Conservation (phyloP, 495 filamentous ascomycete genomes). For the Paragyromitra xinjiangensis region DNA sequence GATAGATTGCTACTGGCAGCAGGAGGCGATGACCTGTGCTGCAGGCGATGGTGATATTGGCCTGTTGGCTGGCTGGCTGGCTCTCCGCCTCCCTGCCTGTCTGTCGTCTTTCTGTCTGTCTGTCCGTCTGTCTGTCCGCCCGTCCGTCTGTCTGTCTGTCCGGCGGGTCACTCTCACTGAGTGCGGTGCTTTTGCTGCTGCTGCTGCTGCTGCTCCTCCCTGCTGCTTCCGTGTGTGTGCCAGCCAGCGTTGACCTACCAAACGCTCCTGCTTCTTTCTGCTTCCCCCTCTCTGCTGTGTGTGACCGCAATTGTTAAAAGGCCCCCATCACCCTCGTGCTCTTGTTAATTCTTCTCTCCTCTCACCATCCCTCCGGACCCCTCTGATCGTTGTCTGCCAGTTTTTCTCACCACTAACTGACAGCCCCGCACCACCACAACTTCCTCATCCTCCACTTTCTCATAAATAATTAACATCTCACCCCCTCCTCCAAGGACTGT, state of each 20-base stretch:
- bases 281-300: slow-evolving; percentile 23
- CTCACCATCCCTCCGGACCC: slow-evolving; percentile 34
- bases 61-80: neutral
- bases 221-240: neutral
- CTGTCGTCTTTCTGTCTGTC: neutral
- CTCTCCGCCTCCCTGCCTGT: neutral
- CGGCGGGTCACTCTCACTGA: slow-evolving; percentile 2
- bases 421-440: slow-evolving; percentile 30
- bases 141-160: no score
- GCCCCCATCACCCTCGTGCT: slow-evolving; percentile 52
- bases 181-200: slow-evolving; percentile 23
- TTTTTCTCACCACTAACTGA: slow-evolving; percentile 27
- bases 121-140: no score
- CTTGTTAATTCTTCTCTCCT: slow-evolving; percentile 30
- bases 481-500: neutral
- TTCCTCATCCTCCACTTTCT: neutral
- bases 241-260: slow-evolving; percentile 42
- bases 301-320: slow-evolving; percentile 53
- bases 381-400: slow-evolving; percentile 39
- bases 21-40: slow-evolving; percentile 26
- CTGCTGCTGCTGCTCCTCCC: slow-evolving; percentile 19
- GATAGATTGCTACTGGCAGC: slow-evolving; percentile 27
- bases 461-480: neutral
- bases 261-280: slow-evolving; percentile 22
- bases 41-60: slow-evolving; percentile 11